Evolutionary conservation across 345 rosid genomes (phyloP).

Genomic region (Bruguiera gymnorhiza): DNA sequence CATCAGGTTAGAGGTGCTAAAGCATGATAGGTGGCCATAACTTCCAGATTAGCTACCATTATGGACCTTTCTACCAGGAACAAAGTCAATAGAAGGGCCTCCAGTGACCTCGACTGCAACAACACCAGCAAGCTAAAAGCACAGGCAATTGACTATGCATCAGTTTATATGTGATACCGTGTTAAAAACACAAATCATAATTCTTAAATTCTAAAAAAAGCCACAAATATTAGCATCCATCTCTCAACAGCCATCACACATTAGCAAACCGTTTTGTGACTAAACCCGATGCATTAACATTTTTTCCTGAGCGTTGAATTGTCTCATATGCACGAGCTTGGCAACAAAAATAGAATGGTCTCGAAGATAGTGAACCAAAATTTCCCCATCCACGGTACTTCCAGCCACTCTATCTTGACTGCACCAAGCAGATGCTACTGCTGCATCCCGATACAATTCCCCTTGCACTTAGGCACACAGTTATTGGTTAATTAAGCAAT

Average conservation of each 20-base stretch:
- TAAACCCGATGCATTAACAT: background rate
- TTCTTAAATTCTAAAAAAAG: background rate
- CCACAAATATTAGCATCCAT: background rate
- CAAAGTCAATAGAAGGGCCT: slow-evolving; percentile 77
- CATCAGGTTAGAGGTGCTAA: slow-evolving; percentile 10
- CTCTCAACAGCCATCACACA: background rate
- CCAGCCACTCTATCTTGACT: background rate
- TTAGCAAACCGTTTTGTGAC: background rate
- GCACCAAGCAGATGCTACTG: background rate
- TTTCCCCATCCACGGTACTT: background rate
- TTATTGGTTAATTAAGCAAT: background rate
- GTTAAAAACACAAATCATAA: background rate
- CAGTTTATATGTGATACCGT: background rate
- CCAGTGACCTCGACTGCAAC: slow-evolving; percentile 97
- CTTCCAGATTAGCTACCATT: slow-evolving; percentile 10
- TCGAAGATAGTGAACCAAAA: background rate
- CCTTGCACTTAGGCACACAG: background rate
- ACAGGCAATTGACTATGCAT: slow-evolving; percentile 2
- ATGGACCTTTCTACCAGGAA: slow-evolving; percentile 86
- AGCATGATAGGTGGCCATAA: slow-evolving; percentile 11
- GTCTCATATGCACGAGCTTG: background rate
- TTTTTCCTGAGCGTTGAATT: background rate
- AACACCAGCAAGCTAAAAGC: slow-evolving; percentile 81
- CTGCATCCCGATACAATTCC: background rate
- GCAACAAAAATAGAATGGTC: background rate